A percentile compares a stretch with the other conserved stretches of the same genome.
Conservation (phyloP, 1,284 basidiomycete genomes). For the Hymenochaete sp. region DNA sequence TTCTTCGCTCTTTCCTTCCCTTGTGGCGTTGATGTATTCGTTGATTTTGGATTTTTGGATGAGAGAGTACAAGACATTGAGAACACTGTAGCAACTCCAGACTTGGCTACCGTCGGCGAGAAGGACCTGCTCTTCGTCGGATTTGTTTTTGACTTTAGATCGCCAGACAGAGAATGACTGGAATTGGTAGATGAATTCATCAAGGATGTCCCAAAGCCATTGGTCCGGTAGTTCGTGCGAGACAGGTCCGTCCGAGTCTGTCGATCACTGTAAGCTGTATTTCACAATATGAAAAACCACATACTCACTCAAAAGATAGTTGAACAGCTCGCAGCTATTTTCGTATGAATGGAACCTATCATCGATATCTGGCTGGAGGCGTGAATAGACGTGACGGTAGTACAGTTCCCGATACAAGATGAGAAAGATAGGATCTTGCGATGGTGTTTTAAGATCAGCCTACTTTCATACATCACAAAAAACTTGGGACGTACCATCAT, state of each 20-base stretch:
- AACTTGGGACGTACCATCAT: conserved; percentile 56
- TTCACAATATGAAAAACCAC: background rate
- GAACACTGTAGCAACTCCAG: conserved; percentile 95
- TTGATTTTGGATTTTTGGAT: conserved; percentile 96
- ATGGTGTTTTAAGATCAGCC: too few relatives aligned
- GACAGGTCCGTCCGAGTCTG: conserved; percentile 91
- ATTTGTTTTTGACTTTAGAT: conserved; percentile 77
- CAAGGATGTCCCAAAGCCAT: conserved; percentile 99
- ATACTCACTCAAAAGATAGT: conserved; percentile 75
- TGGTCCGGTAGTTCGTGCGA: conserved; percentile 88
- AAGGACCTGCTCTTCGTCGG: conserved; percentile 81
- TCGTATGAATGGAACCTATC: conserved; percentile 98
- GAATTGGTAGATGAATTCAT: conserved; percentile 99
- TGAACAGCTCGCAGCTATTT: conserved; percentile 97
- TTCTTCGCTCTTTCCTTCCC: conserved; percentile 71
- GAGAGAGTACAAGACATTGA: conserved; percentile 96
- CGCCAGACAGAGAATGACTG: conserved; percentile 93
- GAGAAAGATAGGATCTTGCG: conserved; percentile 87
- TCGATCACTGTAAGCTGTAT: conserved; percentile 10
- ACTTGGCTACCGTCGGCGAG: conserved; percentile 76
- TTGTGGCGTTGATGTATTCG: conserved; percentile 81
- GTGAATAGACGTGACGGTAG: conserved; percentile 92
- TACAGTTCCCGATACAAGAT: conserved; percentile 95
- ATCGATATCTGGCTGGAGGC: conserved; percentile 90
- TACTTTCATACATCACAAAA: too few relatives aligned